Evolutionary conservation across 75 land plant species (phyloP), one percentile per base, ranked within the genome.

Genomic region (Gnetum montanum): DNA sequence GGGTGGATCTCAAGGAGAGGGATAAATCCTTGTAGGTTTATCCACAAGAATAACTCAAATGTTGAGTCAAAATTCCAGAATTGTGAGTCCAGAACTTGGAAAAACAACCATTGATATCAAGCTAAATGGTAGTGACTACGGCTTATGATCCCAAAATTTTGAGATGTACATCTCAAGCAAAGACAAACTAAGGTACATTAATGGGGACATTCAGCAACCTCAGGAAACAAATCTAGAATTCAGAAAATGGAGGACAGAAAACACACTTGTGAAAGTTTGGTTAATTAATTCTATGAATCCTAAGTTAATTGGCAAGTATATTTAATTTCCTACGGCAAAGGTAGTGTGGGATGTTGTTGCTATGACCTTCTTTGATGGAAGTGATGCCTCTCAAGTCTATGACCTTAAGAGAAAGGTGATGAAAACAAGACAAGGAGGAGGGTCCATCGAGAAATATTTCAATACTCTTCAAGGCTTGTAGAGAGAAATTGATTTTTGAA

Each of bases 131-230:
- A 2, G 38, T 24, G 49, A 61, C 53, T 63, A 40, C 41, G 65
- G 31, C 7, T 36, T 53, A 51, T 61, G 63, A 53, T 61, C 63
- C 63, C 63, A 61, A 24, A 41, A 48, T 36, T 51, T 61, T 19
- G 63, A 61, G 53, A 61, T 61, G 63, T 61, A 49, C 36, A 61
- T 61, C 53, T 61, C 53, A 11, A 43, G 60, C 47, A 57, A 57
- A 64, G 24, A 54, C 48, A 64, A 64, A 30, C 20, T 54, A 47
- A 43, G 51, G 6, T 65, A 34, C 10, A 47, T 57, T 18, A 56
- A 56, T 38, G 60, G 51, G 6, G 60, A 56, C 30, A 8, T 18
- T 31, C 38, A 38, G 26, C 59, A 12, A 34, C 60, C 68, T 1
- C 30, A 8, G 5, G 25, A 25, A 33, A 57, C 68, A 19, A 43